phyloP scores from a whole-genome alignment of 75 land plant species.

The Isoetes taiwanensis region DNA sequence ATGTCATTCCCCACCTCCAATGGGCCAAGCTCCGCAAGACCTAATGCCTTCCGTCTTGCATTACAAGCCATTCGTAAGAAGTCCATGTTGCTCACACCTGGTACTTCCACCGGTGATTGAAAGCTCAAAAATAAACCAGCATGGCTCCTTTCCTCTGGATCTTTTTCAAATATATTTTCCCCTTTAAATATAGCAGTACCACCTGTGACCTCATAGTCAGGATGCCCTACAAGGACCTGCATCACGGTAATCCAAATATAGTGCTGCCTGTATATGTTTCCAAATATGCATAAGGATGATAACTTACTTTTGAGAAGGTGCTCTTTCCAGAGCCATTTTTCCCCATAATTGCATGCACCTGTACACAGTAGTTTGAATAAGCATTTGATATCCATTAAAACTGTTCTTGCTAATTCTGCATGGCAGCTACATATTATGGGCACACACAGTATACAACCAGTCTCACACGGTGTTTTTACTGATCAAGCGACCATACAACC shows the following conservation, averaged over 20 bases:
- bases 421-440: no score
- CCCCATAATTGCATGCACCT: slow-evolving; percentile 99
- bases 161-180: slow-evolving; percentile 71
- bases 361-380: neutral
- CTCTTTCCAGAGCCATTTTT: slow-evolving; percentile 99
- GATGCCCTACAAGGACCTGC: slow-evolving; percentile 96
- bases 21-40: slow-evolving; percentile 64
- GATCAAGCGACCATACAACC: no score
- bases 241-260: neutral
- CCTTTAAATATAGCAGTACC: slow-evolving; percentile 75
- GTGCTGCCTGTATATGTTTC: neutral
- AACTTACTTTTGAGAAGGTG: slow-evolving; percentile 72
- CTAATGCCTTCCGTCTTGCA: slow-evolving; percentile 54
- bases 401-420: no score
- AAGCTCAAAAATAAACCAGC: slow-evolving; percentile 89
- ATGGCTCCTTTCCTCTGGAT: slow-evolving; percentile 89
- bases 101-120: slow-evolving; percentile 89
- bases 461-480: no score
- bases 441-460: no score
- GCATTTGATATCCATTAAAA: neutral
- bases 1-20: slow-evolving; percentile 48
- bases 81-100: slow-evolving; percentile 83
- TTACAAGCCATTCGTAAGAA: slow-evolving; percentile 91
- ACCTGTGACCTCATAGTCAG: slow-evolving; percentile 90
- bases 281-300: neutral